Base-by-base conservation (phyloP, 176 grass and related monocot genomes). In the Phoenix dactylifera region DNA sequence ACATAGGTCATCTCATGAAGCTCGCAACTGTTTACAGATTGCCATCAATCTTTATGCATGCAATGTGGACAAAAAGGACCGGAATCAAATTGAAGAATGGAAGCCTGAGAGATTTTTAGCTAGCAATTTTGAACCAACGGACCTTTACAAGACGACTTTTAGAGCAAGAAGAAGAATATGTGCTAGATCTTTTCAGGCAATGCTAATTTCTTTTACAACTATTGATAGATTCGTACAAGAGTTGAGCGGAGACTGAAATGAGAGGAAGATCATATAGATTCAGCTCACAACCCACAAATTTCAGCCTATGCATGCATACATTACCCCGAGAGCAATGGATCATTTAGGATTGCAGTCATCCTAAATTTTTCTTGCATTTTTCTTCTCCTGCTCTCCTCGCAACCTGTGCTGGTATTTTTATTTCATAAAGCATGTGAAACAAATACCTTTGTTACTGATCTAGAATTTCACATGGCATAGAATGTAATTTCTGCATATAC, bases 51-150 rank as follows among this genome's bases (percentile, higher is more conserved):
- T 96, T 20, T 87, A 87, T 4, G 91, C 63, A 15, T 87, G 86
- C 61, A 90, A 95, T 72, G 85, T 90, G 91, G 81, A 87, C 80
- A 87, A 79, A 48, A 67, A 26, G 2, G 80, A 82, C 2, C 85
- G 83, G 91, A 52, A 70, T 4, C 56, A 75, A 22, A 86, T 86
- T 0, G 64, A 87, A 59, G 74, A 87, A 48, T 90, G 91, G 91
- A 79, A 26, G 28, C 86, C 91, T 4, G 91, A 90, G 75, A 81
- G 90, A 77, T 89, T 86, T 63, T 15, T 95, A 64, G 74, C 62
- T 3, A 75, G 67, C 14, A 71, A 49, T n/a, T 71, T 72, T 14
- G 80, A 87, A 16, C 15, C 54, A 5, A 75, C 24, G 18, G 74
- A 82, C 68, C 24, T 82, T 67, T 60, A 84, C 74, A 90, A 86